Evolutionary conservation across 805 yeast species (phyloP).

Genomic region (Kuraishia molischiana): DNA sequence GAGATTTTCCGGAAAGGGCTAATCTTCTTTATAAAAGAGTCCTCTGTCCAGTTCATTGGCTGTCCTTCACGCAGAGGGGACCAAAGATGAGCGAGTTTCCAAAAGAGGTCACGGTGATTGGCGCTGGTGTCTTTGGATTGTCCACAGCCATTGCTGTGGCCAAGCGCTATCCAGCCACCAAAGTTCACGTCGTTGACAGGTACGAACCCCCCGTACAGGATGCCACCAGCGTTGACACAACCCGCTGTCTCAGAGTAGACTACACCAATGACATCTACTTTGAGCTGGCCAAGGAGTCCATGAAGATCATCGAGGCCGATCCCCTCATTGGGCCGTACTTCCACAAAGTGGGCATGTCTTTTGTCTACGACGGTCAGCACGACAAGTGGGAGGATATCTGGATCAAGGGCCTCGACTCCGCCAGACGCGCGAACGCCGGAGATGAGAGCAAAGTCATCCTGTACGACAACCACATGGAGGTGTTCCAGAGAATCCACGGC

Average conservation of each 20-base stretch:
- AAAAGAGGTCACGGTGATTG: slow-evolving; percentile 18
- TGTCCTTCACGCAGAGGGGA: too few relatives aligned
- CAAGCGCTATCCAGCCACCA: slow-evolving; percentile 9
- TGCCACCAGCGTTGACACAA: slow-evolving; percentile 16
- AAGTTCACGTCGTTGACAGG: slow-evolving; percentile 13
- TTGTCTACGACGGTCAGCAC: slow-evolving; percentile 13
- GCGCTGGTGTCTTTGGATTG: slow-evolving; percentile 43
- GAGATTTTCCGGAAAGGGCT: too few relatives aligned
- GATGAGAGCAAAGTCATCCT: slow-evolving; percentile 6
- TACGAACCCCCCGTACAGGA: slow-evolving; percentile 18
- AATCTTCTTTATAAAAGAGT: too few relatives aligned
- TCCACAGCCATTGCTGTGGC: slow-evolving; percentile 27
- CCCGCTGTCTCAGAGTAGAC: slow-evolving; percentile 14
- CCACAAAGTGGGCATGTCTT: slow-evolving; percentile 15
- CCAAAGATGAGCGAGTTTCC: background rate
- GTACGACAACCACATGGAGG: slow-evolving; percentile 2
- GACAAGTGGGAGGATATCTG: slow-evolving; percentile 15
- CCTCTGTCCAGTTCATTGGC: too few relatives aligned
- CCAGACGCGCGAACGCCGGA: slow-evolving; percentile 8
- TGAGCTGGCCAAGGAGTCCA: slow-evolving; percentile 12
- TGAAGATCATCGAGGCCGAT: slow-evolving; percentile 11
- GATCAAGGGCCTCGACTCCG: slow-evolving; percentile 8
- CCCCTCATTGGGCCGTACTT: slow-evolving; percentile 12
- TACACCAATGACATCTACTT: slow-evolving; percentile 12
- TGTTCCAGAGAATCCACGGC: slow-evolving; percentile 7